phyloP scores from a whole-genome alignment of 2,329 filamentous ascomycete genomes.

The Fusarium agapanthi region DNA sequence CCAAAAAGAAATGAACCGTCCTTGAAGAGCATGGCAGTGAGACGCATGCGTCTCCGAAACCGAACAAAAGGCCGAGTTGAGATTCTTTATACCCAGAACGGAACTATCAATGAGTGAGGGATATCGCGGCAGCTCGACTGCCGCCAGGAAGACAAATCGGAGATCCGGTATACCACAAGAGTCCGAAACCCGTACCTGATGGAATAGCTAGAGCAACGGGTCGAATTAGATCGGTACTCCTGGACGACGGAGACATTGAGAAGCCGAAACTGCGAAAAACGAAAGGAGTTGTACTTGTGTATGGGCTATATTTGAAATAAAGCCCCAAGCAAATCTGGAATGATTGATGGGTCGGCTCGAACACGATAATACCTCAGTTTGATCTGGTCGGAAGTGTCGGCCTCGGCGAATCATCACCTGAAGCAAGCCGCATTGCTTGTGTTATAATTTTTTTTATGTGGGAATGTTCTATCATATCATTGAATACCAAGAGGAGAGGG shows the following conservation, averaged over 20 bases:
- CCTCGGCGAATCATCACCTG: neutral
- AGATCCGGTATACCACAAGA: conserved; percentile 8
- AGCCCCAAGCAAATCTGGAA: neutral
- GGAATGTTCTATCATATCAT: neutral
- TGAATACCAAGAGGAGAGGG: conserved; percentile 13
- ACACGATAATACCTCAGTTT: conserved; percentile 24
- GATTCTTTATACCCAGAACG: conserved; percentile 31
- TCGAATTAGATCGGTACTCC: neutral
- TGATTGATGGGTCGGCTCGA: conserved; percentile 3
- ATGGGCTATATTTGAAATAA: conserved; percentile 9
- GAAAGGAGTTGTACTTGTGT: neutral
- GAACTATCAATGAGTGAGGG: conserved; percentile 4
- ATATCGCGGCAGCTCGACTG: neutral
- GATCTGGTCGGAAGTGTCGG: conserved; percentile 9
- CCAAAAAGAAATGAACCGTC: conserved; percentile 44
- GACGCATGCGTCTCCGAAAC: neutral
- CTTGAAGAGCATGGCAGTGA: conserved; percentile 17
- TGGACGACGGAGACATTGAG: neutral
- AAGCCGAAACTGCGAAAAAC: neutral
- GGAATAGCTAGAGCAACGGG: neutral
- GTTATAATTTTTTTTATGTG: neutral
- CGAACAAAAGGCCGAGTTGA: conserved; percentile 13
- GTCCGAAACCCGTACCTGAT: conserved; percentile 17
- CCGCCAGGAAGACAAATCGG: conserved; percentile 1
- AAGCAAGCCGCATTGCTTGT: conserved; percentile 3